Evolutionary conservation across 371 early-diverging fungal species (phyloP), one percentile per base, ranked within the genome.

Genomic region (Chytridium lagenaria): DNA sequence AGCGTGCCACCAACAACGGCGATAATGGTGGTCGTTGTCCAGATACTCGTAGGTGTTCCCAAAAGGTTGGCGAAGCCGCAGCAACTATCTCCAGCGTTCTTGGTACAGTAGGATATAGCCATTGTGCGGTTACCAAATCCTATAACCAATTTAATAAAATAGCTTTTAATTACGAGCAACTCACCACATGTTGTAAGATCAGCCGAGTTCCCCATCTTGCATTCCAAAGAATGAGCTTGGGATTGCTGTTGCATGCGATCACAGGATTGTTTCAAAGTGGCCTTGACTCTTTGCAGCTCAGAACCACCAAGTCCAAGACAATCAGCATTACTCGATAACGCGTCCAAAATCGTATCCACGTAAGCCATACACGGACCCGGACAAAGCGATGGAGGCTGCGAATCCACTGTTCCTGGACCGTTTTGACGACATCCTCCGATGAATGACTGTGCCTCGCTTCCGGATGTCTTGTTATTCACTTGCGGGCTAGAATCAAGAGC

Each of bases 61-160:
- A 61, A 34, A 3, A 61, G 61, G 37, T 61, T 61, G 30, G 7
- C 36, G 37, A 61, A 37, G 3, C 61, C 61, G 36, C 61, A 61
- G 37, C 61, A 61, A 34, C 61, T 61, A 34, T 61, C 61, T 28
- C 61, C 61, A 34, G 61, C n/a, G 23, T 61, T 61, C 37, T 61
- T 61, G 3, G 10, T 7, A 34, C 61, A 61, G 61, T 61, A 61
- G 7, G 7, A 16, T 7, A 37, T 37, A 3, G 61, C 61, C 19
- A 34, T 15, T 28, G 61, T 61, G 30, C 61, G 61, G 37, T 61
- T 61, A 10, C 61, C 61, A 28, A 28, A 61, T 16, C 61, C 61
- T 61, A 33, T 31, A 44, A 44, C 15, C 34, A 31, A 61, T 36
- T n/a, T n/a, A n/a, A n/a, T n/a, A n/a, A n/a, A n/a, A n/a, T n/a